Evolutionary conservation across 371 early-diverging fungal species (phyloP).

Genomic region (Mucor irregularis): DNA sequence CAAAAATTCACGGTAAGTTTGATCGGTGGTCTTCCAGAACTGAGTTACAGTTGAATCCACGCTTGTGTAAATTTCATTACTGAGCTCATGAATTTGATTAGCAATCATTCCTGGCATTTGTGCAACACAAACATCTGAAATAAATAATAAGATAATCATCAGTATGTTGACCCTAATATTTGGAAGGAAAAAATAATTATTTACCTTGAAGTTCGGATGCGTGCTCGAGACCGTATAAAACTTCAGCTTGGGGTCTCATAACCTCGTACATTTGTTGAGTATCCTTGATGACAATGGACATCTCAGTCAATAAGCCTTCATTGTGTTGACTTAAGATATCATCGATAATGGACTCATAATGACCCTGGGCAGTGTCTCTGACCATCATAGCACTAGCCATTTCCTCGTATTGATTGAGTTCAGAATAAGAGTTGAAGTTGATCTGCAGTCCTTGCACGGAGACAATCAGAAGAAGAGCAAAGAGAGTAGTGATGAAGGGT

Average conservation of each 20-base stretch:
- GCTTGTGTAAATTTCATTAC: conserved; percentile 10
- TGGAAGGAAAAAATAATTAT: too few species aligned
- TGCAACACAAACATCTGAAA: conserved; percentile 22
- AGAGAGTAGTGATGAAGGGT: not conserved
- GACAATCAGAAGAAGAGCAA: conserved; percentile 2
- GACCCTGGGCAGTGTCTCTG: conserved; percentile 18
- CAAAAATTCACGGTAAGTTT: conserved; percentile 6
- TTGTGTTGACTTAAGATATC: conserved; percentile 23
- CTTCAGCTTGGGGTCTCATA: conserved; percentile 16
- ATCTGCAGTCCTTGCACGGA: conserved; percentile 6
- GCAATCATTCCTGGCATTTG: conserved; percentile 33
- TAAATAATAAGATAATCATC: too few species aligned
- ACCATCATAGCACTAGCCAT: not conserved
- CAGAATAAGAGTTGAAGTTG: not conserved
- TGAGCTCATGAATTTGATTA: conserved; percentile 26
- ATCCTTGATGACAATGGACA: conserved; percentile 14
- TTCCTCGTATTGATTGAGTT: not conserved
- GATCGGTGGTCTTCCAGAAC: conserved; percentile 6
- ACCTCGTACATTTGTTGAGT: conserved; percentile 5
- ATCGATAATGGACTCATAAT: conserved; percentile 21
- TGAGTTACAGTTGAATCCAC: conserved; percentile 4
- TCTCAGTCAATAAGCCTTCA: conserved; percentile 14
- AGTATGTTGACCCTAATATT: too few species aligned
- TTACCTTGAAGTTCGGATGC: conserved; percentile 16
- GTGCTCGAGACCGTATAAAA: not conserved